Conservation (phyloP, 1,284 basidiomycete genomes). For the Coriolopsis trogii region DNA sequence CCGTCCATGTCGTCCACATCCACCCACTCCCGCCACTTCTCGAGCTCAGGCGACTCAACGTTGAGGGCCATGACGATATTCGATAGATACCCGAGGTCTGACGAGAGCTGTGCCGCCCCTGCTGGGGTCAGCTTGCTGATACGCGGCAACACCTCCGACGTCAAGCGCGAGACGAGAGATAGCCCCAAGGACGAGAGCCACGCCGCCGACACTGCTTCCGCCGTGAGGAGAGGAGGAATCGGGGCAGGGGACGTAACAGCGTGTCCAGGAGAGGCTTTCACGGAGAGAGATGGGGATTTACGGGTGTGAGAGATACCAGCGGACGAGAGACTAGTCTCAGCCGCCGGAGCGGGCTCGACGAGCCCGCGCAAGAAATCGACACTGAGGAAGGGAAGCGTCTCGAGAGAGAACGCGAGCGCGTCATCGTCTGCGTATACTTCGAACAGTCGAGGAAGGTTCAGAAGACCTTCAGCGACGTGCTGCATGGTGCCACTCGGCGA, state of each 20-base stretch:
- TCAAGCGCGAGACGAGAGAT: conserved; percentile 75
- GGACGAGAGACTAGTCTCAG: conserved; percentile 29
- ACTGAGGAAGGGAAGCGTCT: conserved; percentile 77
- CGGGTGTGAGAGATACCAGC: conserved; percentile 38
- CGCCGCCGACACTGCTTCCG: conserved; percentile 82
- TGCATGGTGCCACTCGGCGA: conserved; percentile 90
- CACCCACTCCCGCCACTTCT: conserved; percentile 71
- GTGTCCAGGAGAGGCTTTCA: conserved; percentile 35
- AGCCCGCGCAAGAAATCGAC: conserved; percentile 54
- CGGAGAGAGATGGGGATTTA: conserved; percentile 33
- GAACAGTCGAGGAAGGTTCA: conserved; percentile 92
- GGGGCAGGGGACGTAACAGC: conserved; percentile 28
- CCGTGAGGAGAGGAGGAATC: conserved; percentile 43
- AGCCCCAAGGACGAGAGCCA: conserved; percentile 92
- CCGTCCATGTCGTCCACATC: conserved; percentile 64
- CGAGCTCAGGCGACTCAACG: conserved; percentile 77
- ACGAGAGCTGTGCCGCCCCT: conserved; percentile 84
- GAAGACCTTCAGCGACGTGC: conserved; percentile 87
- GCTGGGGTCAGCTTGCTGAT: conserved; percentile 61
- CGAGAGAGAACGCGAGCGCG: conserved; percentile 86
- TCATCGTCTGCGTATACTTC: conserved; percentile 94
- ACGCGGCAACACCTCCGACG: conserved; percentile 60
- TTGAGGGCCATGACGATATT: conserved; percentile 93
- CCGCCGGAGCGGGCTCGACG: conserved; percentile 38
- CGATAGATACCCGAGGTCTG: conserved; percentile 86